Percentiles rank a stretch among this genome's conserved stretches.
phyloP scores from a whole-genome alignment of 352 stramenopile genomes.

The Globisporangium spiculum region DNA sequence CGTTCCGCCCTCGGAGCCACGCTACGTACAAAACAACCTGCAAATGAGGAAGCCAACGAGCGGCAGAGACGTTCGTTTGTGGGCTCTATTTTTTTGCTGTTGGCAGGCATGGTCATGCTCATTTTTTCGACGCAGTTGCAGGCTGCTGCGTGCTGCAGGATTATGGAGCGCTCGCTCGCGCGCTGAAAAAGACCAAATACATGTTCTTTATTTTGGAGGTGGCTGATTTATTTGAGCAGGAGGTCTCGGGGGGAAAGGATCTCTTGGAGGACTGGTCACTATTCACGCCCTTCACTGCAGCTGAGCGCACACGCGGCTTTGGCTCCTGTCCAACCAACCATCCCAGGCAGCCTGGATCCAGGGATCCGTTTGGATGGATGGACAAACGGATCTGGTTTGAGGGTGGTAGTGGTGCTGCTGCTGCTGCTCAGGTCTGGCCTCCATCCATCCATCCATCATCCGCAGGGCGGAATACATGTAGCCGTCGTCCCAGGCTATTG shows the following conservation, averaged over 20 bases:
- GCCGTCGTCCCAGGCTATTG: not conserved
- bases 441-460: slow-evolving; percentile 8
- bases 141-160: not conserved
- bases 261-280: not conserved
- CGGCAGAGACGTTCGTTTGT: not conserved
- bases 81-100: not conserved
- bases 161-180: not conserved
- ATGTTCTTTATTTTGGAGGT: not conserved
- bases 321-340: not conserved
- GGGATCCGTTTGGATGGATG: slow-evolving; percentile 1
- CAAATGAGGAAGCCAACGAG: not conserved
- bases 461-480: not conserved
- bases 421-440: not conserved
- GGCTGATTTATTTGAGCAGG: not conserved
- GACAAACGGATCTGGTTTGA: slow-evolving; percentile 1
- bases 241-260: not conserved
- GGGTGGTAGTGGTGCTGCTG: not conserved
- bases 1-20: not conserved
- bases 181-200: not conserved
- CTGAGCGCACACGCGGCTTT: not conserved
- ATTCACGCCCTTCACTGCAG: not conserved
- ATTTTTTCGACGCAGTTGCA: not conserved
- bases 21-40: not conserved
- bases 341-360: not conserved
- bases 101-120: not conserved